Base-by-base conservation (phyloP, 495 filamentous ascomycete species). In the Penicillium soppii region DNA sequence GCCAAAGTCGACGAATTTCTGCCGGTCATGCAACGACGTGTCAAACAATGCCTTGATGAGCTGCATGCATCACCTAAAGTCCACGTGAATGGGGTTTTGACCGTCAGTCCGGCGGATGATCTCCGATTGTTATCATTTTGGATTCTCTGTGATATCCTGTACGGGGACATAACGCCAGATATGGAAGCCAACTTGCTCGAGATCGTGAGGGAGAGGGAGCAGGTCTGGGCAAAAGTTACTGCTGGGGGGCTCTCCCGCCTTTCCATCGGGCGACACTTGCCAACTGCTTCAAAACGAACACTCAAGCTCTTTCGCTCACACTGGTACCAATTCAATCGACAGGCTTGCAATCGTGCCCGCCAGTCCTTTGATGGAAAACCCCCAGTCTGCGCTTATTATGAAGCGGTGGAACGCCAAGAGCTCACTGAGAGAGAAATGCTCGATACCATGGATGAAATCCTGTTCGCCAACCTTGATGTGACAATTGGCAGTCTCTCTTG, bases 401-500 rank as follows among this genome's bases (percentile, higher is more conserved):
- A 46, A 12, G 56, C 54, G 5, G 38, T 56, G 3, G 32, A 58
- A 0, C 10, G 22, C 2, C 57, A 63, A 1, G 5, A 37, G 4
- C 56, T 70, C n/a, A 57, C 40, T 0, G 37, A 43, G 8, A 56
- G 63, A 23, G 36, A 73, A 36, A 25, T 73, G 2, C 50, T 65
- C 2, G 68, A 76, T 16, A 76, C 73, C 1, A 5, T 78, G 8
- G 72, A 73, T 46, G 75, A 78, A 50, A 61, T 63, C 46, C 62
- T 77, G 1, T 77, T 67, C 51, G 74, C 70, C 1, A 77, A 79
- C 43, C 52, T 79, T 0, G 76, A 79, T 47, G 73, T 77, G 1
- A 73, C 73, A 0, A 66, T 64, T 5, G 61, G 66, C 6, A 67
- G 52, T 5, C 13, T 76, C 1, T 62, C 70, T 1, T 77, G 73